Conservation (phyloP, 345 rosid species). For the Gossypium bickii region DNA sequence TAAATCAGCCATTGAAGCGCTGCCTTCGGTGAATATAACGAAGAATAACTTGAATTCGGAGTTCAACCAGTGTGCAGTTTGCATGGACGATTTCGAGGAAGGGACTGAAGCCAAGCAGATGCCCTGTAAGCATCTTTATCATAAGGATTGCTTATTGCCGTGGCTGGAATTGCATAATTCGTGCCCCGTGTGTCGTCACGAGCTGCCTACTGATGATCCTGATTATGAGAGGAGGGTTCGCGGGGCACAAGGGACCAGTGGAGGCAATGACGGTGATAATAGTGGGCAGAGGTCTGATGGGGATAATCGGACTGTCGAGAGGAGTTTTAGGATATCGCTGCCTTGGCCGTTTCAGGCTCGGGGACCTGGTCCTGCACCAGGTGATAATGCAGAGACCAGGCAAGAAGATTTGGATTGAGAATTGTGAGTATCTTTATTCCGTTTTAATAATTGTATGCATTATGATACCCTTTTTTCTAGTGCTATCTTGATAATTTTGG, state of each 20-base stretch:
- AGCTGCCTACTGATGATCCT: constrained; percentile 61
- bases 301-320: constrained; percentile 36
- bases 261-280: background rate
- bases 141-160: constrained; percentile 55
- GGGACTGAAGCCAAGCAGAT: constrained; percentile 45
- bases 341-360: constrained; percentile 48
- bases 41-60: constrained; percentile 37
- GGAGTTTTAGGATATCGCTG: constrained; percentile 53
- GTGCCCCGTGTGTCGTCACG: constrained; percentile 65
- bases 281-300: constrained; percentile 26
- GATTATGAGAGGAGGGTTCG: constrained; percentile 49
- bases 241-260: constrained; percentile 17
- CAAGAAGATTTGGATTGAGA: constrained; percentile 66
- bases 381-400: constrained; percentile 41
- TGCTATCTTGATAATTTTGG: background rate
- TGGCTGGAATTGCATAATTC: constrained; percentile 71
- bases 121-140: constrained; percentile 71
- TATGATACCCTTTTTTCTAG: background rate
- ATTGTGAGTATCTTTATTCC: constrained; percentile 14
- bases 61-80: constrained; percentile 56
- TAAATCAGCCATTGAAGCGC: constrained; percentile 41
- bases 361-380: constrained; percentile 20
- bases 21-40: constrained; percentile 42
- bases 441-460: background rate
- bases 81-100: constrained; percentile 58